Evolutionary conservation across 2,329 filamentous ascomycete species (phyloP), one percentile per base, ranked within the genome.

Genomic region (Eutypa lata): DNA sequence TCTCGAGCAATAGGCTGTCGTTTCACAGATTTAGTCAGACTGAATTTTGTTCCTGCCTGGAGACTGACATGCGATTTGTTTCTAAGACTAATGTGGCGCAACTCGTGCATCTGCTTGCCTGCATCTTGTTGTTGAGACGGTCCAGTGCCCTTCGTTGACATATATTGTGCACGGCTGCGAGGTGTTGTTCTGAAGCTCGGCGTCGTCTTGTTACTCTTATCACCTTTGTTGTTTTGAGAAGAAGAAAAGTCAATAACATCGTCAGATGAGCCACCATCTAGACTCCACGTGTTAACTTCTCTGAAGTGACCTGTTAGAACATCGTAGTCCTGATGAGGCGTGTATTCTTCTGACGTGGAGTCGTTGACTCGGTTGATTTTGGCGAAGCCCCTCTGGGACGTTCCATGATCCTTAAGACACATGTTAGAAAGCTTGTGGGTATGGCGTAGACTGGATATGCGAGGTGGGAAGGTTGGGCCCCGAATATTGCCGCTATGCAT

Each of bases 1-100:
- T 91, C 87, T 64, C 88, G 79, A 28, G 88, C 87, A 61, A 90
- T 84, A 0, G 86, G 83, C 54, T 86, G 81, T 24, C 81, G 76
- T 56, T 78, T 81, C 59, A 86, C 80, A 7, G 78, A 79, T 56
- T 74, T 76, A 44, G 74, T 69, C 49, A 84, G 67, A 56, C 73
- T 83, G 67, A 84, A 82, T 2, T 70, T 73, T 56, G 78, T 72
- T 8, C 71, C 68, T 44, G 76, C 78, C 44, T 68, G 70, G 11
- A 84, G 68, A 57, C 80, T 84, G 59, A 83, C 73, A 63, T 84
- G 80, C 2, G 78, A 80, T 55, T 73, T 75, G 31, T 75, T 73
- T 51, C 72, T 72, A 28, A 84, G 72, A 61, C 70, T 78, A 53
- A 79, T 49, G 19, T 64, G 61, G 42, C 56, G 62, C 24, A 65